Conservation (phyloP, 495 filamentous ascomycete species). For the Penicillium soppii region DNA sequence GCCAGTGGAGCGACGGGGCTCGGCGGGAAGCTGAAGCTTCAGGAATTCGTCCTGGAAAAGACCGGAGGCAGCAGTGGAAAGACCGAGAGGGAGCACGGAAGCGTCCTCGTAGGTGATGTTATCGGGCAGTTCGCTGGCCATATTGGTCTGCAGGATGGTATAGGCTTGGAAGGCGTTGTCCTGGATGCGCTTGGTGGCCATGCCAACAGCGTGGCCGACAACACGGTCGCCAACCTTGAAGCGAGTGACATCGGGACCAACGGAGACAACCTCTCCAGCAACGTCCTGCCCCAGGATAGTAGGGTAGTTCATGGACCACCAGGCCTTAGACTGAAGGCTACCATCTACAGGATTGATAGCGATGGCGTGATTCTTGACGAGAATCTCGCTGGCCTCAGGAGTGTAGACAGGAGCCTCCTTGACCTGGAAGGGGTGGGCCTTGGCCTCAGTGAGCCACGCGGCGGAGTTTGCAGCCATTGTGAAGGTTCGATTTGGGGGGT, state of each 20-base stretch:
- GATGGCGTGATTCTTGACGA: slow-evolving; percentile 29
- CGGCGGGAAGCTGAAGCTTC: slow-evolving; percentile 34
- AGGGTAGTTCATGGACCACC: slow-evolving; percentile 33
- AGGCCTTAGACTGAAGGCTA: not conserved
- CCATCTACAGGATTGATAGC: slow-evolving; percentile 26
- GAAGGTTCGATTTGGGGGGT: not conserved
- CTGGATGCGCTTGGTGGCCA: no score
- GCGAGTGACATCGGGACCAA: slow-evolving; percentile 32
- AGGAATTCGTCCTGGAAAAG: slow-evolving; percentile 49
- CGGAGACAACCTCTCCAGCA: slow-evolving; percentile 49
- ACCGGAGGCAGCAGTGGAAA: slow-evolving; percentile 51
- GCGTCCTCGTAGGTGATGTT: not conserved
- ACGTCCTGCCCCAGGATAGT: slow-evolving; percentile 52
- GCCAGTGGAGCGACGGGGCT: slow-evolving; percentile 24
- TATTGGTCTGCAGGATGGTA: no score
- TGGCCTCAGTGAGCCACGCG: slow-evolving; percentile 22
- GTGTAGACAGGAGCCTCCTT: slow-evolving; percentile 24
- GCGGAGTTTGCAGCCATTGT: slow-evolving; percentile 7
- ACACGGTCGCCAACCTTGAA: slow-evolving; percentile 11
- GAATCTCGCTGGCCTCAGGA: slow-evolving; percentile 23
- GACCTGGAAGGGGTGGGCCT: slow-evolving; percentile 20
- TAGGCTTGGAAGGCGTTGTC: no score
- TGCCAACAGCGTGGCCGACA: not conserved
- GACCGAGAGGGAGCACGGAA: slow-evolving; percentile 41
- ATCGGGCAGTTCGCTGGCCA: not conserved